Evolutionary conservation across 2,329 filamentous ascomycete genomes (phyloP).

Genomic region (Botrytis deweyae): DNA sequence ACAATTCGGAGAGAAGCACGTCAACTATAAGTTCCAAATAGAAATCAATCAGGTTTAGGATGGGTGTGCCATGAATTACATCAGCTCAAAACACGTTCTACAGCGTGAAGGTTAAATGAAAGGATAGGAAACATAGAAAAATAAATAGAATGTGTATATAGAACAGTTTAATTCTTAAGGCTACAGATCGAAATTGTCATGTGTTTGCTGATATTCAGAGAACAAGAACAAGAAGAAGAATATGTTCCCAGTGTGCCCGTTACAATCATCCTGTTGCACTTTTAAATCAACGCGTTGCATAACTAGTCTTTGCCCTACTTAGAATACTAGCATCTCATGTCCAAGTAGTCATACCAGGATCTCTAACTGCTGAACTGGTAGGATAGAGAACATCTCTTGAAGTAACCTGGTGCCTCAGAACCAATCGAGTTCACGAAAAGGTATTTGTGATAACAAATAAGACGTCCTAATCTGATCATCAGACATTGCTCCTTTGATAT

Average conservation of each 20-base stretch:
- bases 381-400: background rate
- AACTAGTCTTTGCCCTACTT: background rate
- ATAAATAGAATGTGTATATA: background rate
- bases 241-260: background rate
- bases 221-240: background rate
- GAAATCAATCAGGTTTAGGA: no score
- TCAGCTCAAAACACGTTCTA: background rate
- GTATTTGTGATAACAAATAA: background rate
- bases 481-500: background rate
- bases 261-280: background rate
- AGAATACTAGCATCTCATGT: background rate
- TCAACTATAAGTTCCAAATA: background rate
- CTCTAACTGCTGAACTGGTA: background rate
- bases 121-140: background rate
- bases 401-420: background rate
- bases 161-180: background rate
- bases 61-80: background rate
- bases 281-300: background rate
- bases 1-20: no score
- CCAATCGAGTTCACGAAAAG: background rate
- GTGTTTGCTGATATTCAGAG: background rate
- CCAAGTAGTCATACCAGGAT: background rate
- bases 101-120: background rate
- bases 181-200: background rate
- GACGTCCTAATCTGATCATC: background rate